These are phyloP conservation scores for Fusarium sp. DNA, from an alignment of 2,329 filamentous ascomycete species.

Conservation along the genomic window DNA sequence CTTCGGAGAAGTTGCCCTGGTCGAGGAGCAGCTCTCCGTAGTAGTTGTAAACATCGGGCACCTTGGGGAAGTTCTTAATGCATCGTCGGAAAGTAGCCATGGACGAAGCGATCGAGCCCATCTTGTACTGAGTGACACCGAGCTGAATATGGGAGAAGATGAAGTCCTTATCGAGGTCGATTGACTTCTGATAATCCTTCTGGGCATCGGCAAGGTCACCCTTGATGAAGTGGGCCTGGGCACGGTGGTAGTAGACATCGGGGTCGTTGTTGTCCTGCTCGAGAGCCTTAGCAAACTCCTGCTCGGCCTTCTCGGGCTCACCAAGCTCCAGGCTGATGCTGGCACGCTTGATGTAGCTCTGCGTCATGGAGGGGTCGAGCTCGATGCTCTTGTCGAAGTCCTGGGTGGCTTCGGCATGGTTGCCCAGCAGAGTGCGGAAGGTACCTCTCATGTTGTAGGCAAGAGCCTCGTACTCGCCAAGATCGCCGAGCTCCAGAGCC, in stretches of 20 bases:
- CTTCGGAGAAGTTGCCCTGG: conserved; percentile 94
- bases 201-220: conserved; percentile 92
- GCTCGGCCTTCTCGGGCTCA: conserved; percentile 85
- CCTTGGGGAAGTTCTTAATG: conserved; percentile 98
- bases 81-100: conserved; percentile 98
- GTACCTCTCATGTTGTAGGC: conserved; percentile 98
- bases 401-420: conserved; percentile 83
- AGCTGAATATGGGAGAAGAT: conserved; percentile 99
- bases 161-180: conserved; percentile 94
- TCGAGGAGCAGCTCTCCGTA: conserved; percentile 97
- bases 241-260: conserved; percentile 99
- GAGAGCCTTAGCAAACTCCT: conserved; percentile 89
- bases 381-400: conserved; percentile 96
- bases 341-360: conserved; percentile 98
- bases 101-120: conserved; percentile 96
- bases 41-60: conserved; percentile 99
- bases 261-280: conserved; percentile 89
- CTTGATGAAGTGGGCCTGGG: conserved; percentile 98
- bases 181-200: conserved; percentile 99
- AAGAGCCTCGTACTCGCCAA: conserved; percentile 87
- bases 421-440: conserved; percentile 91
- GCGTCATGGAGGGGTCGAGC: conserved; percentile 86
- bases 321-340: conserved; percentile 97
- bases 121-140: conserved; percentile 99
- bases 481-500: conserved; percentile 83